phyloP scores from a whole-genome alignment of 2,329 filamentous ascomycete species.

The Mycocentrospora acerina region DNA sequence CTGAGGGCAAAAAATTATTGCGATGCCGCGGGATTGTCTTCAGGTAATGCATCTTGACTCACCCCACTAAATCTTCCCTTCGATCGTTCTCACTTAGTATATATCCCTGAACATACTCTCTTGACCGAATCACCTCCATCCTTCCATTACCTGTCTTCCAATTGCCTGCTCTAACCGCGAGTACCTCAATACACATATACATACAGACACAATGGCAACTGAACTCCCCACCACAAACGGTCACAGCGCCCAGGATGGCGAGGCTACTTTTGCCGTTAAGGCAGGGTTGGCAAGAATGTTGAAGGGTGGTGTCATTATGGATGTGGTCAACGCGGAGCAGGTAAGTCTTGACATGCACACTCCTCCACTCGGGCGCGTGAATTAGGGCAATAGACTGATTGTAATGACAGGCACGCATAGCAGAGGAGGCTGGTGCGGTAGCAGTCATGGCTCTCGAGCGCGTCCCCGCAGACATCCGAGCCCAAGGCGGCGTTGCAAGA shows the following conservation, averaged over 20 bases:
- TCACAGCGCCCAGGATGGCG: conserved; percentile 46
- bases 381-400: conserved; percentile 10
- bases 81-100: conserved; percentile 7
- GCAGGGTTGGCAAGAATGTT: conserved; percentile 95
- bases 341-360: conserved; percentile 40
- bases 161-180: neutral
- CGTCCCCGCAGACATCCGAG: conserved; percentile 93
- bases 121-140: neutral
- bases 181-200: conserved; percentile 1
- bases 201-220: conserved; percentile 45
- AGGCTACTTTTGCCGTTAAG: conserved; percentile 80
- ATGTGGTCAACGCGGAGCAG: conserved; percentile 89
- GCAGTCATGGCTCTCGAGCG: conserved; percentile 99
- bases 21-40: conserved; percentile 24
- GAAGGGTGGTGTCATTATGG: conserved; percentile 99
- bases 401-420: conserved; percentile 74
- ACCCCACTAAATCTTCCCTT: conserved; percentile 15
- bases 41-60: conserved; percentile 26
- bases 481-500: conserved; percentile 87
- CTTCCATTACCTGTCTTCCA: neutral
- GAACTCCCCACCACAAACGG: conserved; percentile 53
- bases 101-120: neutral
- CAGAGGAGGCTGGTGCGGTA: conserved; percentile 91
- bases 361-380: neutral
- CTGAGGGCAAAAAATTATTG: conserved; percentile 23